These are phyloP conservation scores for Rhinocladiella mackenziei DNA, from an alignment of 2,329 filamentous ascomycete genomes.

Conservation along the genomic window DNA sequence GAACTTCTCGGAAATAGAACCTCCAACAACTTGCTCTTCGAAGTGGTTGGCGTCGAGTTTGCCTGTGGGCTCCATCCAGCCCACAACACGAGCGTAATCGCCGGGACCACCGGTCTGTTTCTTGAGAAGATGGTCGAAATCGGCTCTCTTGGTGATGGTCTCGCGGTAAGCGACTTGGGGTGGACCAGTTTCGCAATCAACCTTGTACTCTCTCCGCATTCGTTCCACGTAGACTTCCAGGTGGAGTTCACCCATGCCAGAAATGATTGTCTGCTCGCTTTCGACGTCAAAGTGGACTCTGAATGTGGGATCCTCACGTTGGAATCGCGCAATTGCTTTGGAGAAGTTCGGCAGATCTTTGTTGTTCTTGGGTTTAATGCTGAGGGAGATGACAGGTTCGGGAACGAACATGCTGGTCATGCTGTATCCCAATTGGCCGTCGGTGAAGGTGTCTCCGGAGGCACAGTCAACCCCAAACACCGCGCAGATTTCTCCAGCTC, in stretches of 20 bases:
- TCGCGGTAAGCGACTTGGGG: constrained; percentile 97
- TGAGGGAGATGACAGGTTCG: constrained; percentile 95
- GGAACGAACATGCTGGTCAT: constrained; percentile 98
- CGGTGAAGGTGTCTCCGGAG: constrained; percentile 96
- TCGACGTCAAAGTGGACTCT: constrained; percentile 87
- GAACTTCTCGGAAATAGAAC: constrained; percentile 92
- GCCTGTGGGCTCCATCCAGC: constrained; percentile 83
- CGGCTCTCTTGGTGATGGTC: constrained; percentile 73
- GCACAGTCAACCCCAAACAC: constrained; percentile 98
- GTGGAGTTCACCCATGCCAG: constrained; percentile 96
- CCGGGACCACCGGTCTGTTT: constrained; percentile 94
- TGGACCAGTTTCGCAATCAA: constrained; percentile 92
- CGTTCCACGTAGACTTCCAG: constrained; percentile 97
- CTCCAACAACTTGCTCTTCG: constrained; percentile 81
- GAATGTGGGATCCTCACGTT: constrained; percentile 97
- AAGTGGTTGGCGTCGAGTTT: constrained; percentile 72
- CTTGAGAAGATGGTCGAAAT: constrained; percentile 91
- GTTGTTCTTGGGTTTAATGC: constrained; percentile 90
- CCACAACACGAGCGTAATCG: constrained; percentile 88
- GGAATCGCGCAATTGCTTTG: constrained; percentile 98
- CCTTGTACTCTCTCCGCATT: constrained; percentile 92
- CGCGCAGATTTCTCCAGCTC: constrained; percentile 95
- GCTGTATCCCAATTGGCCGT: constrained; percentile 83
- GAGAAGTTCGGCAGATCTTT: constrained; percentile 92
- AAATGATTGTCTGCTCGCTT: constrained; percentile 95